Evolutionary conservation across 1,139 yeast genomes (phyloP), one percentile per base, ranked within the genome.

Genomic region (Saccharomyces hybrid): DNA sequence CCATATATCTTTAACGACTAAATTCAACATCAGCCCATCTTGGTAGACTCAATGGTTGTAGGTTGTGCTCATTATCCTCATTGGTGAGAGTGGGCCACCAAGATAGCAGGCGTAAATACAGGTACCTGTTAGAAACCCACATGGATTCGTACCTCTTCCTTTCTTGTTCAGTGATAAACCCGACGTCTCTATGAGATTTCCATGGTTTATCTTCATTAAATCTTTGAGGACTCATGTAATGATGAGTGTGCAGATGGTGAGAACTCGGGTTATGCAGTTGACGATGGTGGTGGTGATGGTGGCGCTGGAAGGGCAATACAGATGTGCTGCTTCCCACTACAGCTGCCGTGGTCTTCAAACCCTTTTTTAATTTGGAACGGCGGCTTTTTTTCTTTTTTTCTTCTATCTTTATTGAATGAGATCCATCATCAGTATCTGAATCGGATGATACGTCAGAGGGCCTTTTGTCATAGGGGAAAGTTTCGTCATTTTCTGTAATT

Each of bases 131-230:
- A 50, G 96, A 83, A 0, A 86, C 96, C 96, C 96, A 93, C 27
- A 93, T 78, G 14, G 96, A 96, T 69, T 90, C 97, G 69, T 91
- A 91, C 51, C 98, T 73, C 65, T 89, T 90, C 57, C 88, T 76
- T 68, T 93, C 98, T 42, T 76, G 78, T 29, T 85, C 90, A 0
- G 86, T 78, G 11, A 90, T 77, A 53, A 73, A 76, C 50, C 75
- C 76, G 9, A 83, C 76, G 58, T 83, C 87, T 47, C 75, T 76
- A 67, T 89, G 96, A 64, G 88, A 84, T 64, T 91, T 93, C 98
- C 99, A 93, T 0, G 98, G 98, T 69, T 91, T 90, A 60, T 88
- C 89, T 63, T 88, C 96, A 67, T 93, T 86, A 69, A 93, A 91
- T 24, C 72, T 68, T 48, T 75, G 71, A 19, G 47, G 51, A 24